Base-by-base conservation (phyloP, 164 flowering plant genomes). In the Saururus chinensis region DNA sequence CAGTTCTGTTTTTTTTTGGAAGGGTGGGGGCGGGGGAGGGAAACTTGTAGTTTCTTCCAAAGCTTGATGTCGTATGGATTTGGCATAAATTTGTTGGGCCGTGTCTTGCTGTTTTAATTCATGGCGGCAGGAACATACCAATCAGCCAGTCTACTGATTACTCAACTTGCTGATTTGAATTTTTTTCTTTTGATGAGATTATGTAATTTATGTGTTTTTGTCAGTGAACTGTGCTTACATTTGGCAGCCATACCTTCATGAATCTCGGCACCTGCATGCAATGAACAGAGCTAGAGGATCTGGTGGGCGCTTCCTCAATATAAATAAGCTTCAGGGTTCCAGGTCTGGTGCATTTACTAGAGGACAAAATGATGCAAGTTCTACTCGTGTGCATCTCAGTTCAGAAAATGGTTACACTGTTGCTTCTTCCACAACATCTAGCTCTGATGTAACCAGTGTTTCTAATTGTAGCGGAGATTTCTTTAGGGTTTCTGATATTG, bases 211-310 rank as follows among this genome's bases (percentile, higher is more conserved):
- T 45, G 2, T 45, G 49, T 12, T 12, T 45, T 45, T 45, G 14
- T 45, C 2, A 45, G 4, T 12, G 14, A 12, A 7, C n/a, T 24
- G 58, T 24, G 58, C 35, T 22, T 41, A 9, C 13, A 13, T 59
- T 53, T 26, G 70, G 72, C 81, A 88, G 92, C 92, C 92, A 4
- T 88, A 86, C 76, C 91, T 86, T 51, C 89, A 88, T 5, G 97
- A 86, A 76, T 88, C 97, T 54, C 84, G 96, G 51, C 96, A 91
- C 75, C 79, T 57, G 19, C 97, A 91, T 74, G 97, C 97, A 3
- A 22, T 85, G 64, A 88, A 81, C 63, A 72, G 93, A 72, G 84
- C 80, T 19, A 80, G 97, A 68, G 97, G 97, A 35, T 69, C 89
- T 13, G 92, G 97, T 17, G 97, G 96, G 13, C 89, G 97, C 21